A percentile compares a stretch with the other conserved stretches of the same genome.
Conservation (phyloP, 306 rosid species). For the Dryas drummondii region DNA sequence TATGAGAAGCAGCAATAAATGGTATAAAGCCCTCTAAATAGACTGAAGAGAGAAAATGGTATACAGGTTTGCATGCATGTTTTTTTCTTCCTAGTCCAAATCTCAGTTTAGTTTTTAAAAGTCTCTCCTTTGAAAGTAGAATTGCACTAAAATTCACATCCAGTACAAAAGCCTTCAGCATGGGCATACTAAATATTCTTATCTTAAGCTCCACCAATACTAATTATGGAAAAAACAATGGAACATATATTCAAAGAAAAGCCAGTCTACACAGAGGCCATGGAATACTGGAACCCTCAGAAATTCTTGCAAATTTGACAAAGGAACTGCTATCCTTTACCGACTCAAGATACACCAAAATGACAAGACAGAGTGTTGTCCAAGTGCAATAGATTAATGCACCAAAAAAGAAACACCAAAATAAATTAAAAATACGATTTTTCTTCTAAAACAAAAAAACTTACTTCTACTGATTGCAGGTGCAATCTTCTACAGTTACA, state of each 20-base stretch:
- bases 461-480: background rate
- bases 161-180: background rate
- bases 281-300: background rate
- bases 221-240: background rate
- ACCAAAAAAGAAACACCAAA: background rate
- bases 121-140: background rate
- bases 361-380: background rate
- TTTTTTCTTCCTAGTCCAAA: background rate
- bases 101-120: background rate
- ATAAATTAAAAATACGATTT: no score
- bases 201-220: constrained; percentile 1
- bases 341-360: background rate
- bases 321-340: background rate
- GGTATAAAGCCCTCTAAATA: background rate
- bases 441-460: no score
- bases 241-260: background rate
- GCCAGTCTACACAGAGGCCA: background rate
- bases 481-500: background rate
- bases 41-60: background rate
- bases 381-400: background rate
- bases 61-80: background rate
- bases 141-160: background rate
- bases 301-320: background rate
- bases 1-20: background rate
- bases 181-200: background rate